Percentiles rank a stretch among this genome's conserved stretches.
These are phyloP conservation scores for Papiliotrema laurentii DNA, from an alignment of 1,284 basidiomycete genomes.

Conservation along the genomic window DNA sequence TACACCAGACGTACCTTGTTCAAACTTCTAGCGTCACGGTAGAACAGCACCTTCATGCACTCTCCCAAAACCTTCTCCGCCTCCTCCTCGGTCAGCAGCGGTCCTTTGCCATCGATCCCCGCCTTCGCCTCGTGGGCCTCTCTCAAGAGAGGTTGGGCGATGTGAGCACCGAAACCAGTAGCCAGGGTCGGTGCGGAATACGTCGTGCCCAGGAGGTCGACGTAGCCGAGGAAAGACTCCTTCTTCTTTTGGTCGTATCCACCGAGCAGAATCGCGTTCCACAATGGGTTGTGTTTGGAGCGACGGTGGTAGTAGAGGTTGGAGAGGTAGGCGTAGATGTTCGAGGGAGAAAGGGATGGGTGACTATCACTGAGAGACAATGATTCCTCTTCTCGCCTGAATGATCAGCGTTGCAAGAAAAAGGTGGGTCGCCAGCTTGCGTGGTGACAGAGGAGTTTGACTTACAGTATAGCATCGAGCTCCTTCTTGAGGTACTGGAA, in stretches of 20 bases:
- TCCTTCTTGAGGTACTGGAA: constrained; percentile 87
- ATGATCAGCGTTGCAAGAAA: not conserved
- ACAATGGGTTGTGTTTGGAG: constrained; percentile 86
- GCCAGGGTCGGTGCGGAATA: constrained; percentile 92
- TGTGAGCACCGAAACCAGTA: constrained; percentile 92
- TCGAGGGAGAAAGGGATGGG: constrained; percentile 68
- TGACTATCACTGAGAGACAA: constrained; percentile 71
- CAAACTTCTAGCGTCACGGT: constrained; percentile 91
- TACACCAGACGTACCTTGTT: constrained; percentile 68
- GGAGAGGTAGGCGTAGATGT: constrained; percentile 90
- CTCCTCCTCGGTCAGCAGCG: constrained; percentile 69
- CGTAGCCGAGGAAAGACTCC: constrained; percentile 77
- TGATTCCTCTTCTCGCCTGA: constrained; percentile 61
- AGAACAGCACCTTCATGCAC: constrained; percentile 92
- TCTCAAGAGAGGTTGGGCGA: constrained; percentile 88
- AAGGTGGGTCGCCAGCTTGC: no score
- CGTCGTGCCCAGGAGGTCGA: constrained; percentile 95
- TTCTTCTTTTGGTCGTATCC: constrained; percentile 73
- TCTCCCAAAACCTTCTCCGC: constrained; percentile 76
- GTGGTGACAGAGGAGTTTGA: constrained; percentile 1
- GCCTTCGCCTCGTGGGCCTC: constrained; percentile 57
- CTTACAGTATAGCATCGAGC: constrained; percentile 46
- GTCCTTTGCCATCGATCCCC: constrained; percentile 71
- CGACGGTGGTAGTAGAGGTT: constrained; percentile 88
- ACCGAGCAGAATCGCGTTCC: constrained; percentile 95